Conservation (phyloP, 805 yeast species). For the Lipomyces sp. region DNA sequence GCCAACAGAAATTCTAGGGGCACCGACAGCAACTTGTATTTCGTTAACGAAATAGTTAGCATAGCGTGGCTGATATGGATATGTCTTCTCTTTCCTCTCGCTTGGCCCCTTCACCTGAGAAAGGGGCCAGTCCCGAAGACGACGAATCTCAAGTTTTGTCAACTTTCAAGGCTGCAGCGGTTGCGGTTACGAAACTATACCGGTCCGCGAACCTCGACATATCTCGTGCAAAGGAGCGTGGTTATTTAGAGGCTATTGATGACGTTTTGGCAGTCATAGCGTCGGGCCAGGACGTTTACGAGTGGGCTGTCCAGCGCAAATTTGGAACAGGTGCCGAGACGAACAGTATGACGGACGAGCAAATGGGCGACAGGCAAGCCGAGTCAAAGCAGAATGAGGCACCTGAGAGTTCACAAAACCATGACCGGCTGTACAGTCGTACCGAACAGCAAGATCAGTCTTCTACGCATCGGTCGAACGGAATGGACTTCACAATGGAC, state of each 20-base stretch:
- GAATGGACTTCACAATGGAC: conserved; percentile 9
- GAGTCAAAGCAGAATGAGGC: not conserved
- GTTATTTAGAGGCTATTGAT: conserved; percentile 65
- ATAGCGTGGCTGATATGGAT: conserved; percentile 52
- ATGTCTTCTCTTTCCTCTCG: conserved; percentile 62
- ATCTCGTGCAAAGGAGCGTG: conserved; percentile 55
- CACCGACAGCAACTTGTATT: not conserved
- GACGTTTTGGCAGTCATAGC: conserved; percentile 51
- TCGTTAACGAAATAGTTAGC: not conserved
- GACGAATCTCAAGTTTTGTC: conserved; percentile 59
- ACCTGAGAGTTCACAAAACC: not conserved
- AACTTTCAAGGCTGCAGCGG: conserved; percentile 75
- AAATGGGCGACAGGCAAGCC: not conserved
- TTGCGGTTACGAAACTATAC: conserved; percentile 70
- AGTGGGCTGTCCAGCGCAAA: conserved; percentile 35
- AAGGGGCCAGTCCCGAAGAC: conserved; percentile 42
- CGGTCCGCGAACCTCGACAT: conserved; percentile 61
- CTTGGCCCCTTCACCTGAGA: conserved; percentile 59
- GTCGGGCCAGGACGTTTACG: conserved; percentile 36
- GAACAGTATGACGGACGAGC: conserved; percentile 13
- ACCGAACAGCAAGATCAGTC: not conserved
- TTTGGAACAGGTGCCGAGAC: conserved; percentile 13
- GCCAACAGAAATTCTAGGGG: not conserved
- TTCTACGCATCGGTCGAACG: conserved; percentile 4
- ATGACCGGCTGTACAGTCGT: not conserved